Percentiles rank a stretch among this genome's conserved stretches.
phyloP scores from a whole-genome alignment of 352 stramenopile genomes.

The Globisporangium nunn region DNA sequence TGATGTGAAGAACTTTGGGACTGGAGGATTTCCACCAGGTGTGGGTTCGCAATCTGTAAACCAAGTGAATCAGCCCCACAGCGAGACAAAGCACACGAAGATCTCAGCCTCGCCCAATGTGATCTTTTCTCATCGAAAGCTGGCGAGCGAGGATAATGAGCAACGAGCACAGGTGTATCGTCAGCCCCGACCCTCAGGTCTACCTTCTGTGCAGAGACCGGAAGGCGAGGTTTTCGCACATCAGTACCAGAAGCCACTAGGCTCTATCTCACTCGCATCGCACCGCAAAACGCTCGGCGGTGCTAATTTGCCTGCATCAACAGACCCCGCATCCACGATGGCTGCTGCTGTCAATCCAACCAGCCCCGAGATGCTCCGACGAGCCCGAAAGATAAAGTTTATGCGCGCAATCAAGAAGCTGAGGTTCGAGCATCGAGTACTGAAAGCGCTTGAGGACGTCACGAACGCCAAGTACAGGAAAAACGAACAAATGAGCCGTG shows the following conservation, averaged over 20 bases:
- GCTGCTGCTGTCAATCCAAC: not conserved
- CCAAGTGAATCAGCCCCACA: not conserved
- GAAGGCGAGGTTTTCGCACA: not conserved
- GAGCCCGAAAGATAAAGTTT: conserved; percentile 20
- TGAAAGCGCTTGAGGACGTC: conserved; percentile 28
- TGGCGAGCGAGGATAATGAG: conserved; percentile 7
- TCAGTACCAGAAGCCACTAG: not conserved
- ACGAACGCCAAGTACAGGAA: conserved; percentile 30
- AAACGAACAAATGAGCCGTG: conserved; percentile 21
- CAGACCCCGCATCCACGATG: not conserved
- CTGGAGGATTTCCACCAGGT: not conserved
- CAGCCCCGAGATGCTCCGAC: conserved; percentile 1
- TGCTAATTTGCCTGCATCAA: not conserved
- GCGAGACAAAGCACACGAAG: not conserved
- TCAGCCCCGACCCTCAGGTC: not conserved
- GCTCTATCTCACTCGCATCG: not conserved
- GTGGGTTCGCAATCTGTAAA: not conserved
- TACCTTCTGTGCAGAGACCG: not conserved
- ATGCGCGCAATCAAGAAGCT: conserved; percentile 34
- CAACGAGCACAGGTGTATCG: conserved; percentile 6
- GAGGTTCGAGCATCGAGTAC: conserved; percentile 32
- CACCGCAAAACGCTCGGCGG: conserved; percentile 6
- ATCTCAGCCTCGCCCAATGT: conserved; percentile 2
- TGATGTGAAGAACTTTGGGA: conserved; percentile 8
- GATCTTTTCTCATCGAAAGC: conserved; percentile 11